Evolutionary conservation across 768 basidiomycete species (phyloP), one percentile per base, ranked within the genome.

Genomic region (Collybia mongolica): DNA sequence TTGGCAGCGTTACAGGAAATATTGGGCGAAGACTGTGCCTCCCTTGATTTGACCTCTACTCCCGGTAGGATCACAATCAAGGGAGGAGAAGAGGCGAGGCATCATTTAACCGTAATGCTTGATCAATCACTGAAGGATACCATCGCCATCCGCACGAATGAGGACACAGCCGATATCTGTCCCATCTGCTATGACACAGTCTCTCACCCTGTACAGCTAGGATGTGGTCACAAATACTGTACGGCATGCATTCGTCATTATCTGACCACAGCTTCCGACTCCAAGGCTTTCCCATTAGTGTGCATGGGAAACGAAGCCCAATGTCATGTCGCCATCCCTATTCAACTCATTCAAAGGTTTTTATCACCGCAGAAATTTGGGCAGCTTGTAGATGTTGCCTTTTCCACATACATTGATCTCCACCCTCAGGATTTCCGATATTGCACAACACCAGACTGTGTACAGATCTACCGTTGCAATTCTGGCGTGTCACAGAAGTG

Each of bases 381-480:
- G 22, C 66, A 69, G 0, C 67, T 90, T 42, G 60, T 80, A n/a
- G 74, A 82, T 22, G 74, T 79, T 0, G 77, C 81, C 0, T 86
- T 86, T 56, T 66, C 68, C 40, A 62, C 70, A 0, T 75, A 88
- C 59, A 65, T 87, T 37, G 79, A 82, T 37, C 62, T 74, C 28
- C 79, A 80, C 44, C 73, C 82, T 0, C 67, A 72, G 32, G 79
- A 82, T 39, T 82, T 82, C 60, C 76, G 77, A 47, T 82, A 83
- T 53, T 90, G 89, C 65, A 82, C 80, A 1, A 88, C 86, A 0
- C 82, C 89, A 0, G 86, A 88, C 59, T 90, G 88, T 60, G 72
- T 69, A 5, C 83, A 86, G 55, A 76, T 88, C 3, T 90, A 90
- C 65, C 68, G 74, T 42, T 60, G 61, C 39, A 61, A 64, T 23